Conservation (phyloP, 1,284 basidiomycete species). For the Malassezia vespertilionis region DNA sequence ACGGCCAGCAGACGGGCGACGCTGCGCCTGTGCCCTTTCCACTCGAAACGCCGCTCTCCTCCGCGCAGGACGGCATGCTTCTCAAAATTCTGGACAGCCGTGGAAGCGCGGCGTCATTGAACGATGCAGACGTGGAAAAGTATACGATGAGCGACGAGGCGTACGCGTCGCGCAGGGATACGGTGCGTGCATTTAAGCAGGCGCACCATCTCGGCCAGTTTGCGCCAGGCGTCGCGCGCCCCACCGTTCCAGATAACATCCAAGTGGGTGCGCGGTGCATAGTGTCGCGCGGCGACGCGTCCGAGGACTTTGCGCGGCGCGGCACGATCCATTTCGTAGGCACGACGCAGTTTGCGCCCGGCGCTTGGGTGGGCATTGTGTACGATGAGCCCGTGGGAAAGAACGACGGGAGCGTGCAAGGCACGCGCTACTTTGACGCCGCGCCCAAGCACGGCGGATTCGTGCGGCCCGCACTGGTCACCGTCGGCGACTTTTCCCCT, state of each 20-base stretch:
- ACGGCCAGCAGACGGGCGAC: background rate
- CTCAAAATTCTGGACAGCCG: constrained; percentile 8
- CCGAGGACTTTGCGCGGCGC: constrained; percentile 52
- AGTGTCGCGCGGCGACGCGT: constrained; percentile 55
- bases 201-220: constrained; percentile 80
- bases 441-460: constrained; percentile 70
- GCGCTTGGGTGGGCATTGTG: constrained; percentile 78
- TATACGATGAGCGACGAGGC: constrained; percentile 12
- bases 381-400: constrained; percentile 94
- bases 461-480: constrained; percentile 71
- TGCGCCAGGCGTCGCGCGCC: constrained; percentile 47
- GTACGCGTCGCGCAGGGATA: constrained; percentile 53
- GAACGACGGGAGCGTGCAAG: constrained; percentile 86
- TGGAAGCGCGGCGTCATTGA: background rate
- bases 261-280: constrained; percentile 66
- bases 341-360: constrained; percentile 59
- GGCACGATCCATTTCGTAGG: constrained; percentile 80
- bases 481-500: constrained; percentile 68
- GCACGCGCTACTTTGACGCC: constrained; percentile 72
- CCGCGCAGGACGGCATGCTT: constrained; percentile 1
- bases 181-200: constrained; percentile 81
- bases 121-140: constrained; percentile 11
- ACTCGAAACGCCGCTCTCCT: background rate
- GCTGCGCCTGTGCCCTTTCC: background rate
- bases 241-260: constrained; percentile 49